Conservation (phyloP, 306 rosid genomes). For the Hippophae rhamnoides region DNA sequence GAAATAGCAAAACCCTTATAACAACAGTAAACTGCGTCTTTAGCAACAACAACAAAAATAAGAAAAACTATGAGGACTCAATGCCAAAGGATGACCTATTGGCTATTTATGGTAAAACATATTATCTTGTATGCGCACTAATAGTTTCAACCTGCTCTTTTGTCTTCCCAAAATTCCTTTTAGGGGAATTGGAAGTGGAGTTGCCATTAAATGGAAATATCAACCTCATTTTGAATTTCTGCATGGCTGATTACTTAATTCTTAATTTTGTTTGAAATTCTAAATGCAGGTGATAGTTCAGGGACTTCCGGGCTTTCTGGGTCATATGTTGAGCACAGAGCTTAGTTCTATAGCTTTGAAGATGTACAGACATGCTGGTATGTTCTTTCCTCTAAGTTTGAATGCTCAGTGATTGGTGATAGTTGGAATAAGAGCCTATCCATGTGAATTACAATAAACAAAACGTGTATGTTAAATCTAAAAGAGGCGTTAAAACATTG, state of each 20-base stretch:
- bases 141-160: neutral
- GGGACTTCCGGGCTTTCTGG: constrained; percentile 98
- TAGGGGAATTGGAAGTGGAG: neutral
- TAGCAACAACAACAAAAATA: no score
- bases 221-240: constrained; percentile 5
- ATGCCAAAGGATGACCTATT: no score
- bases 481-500: no score
- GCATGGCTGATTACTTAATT: neutral
- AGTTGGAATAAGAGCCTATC: constrained; percentile 46
- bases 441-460: constrained; percentile 18
- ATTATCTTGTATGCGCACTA: neutral
- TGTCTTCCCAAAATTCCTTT: no score
- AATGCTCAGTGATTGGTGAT: constrained; percentile 22
- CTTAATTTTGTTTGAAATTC: constrained; percentile 14
- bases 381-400: constrained; percentile 23
- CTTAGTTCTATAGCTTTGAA: constrained; percentile 31
- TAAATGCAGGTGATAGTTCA: constrained; percentile 65
- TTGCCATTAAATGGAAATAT: neutral
- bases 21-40: no score
- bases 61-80: no score
- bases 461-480: no score
- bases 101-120: no score
- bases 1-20: no score
- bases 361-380: constrained; percentile 19
- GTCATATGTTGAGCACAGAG: constrained; percentile 86